Percentiles rank a stretch among this genome's conserved stretches.
Evolutionary conservation across 805 yeast genomes (phyloP).

Genomic region (Hanseniaspora singularis): DNA sequence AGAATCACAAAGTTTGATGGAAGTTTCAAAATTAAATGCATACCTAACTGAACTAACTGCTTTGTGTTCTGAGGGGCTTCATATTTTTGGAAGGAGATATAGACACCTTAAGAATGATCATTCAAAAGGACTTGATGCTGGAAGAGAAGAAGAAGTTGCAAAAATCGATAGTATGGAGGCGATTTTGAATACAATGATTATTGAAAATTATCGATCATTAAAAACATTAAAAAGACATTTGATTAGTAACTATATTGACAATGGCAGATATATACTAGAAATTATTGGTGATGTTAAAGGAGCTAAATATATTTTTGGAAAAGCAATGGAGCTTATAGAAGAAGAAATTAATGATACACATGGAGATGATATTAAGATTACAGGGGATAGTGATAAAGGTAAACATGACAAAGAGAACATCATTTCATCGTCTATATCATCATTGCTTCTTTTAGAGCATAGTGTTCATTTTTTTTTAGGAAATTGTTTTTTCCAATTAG

Average conservation of each 20-base stretch:
- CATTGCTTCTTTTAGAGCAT: constrained; percentile 1
- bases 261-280: constrained; percentile 59
- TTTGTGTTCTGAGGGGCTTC: too few relatives aligned
- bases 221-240: constrained; percentile 38
- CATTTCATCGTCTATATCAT: too few relatives aligned
- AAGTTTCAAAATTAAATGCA: constrained; percentile 38
- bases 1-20: constrained; percentile 38
- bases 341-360: background rate
- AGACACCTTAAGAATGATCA: too few relatives aligned
- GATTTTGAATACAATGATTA: constrained; percentile 54
- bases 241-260: constrained; percentile 37
- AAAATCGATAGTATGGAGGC: constrained; percentile 46
- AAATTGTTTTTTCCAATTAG: constrained; percentile 14
- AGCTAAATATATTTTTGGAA: constrained; percentile 40
- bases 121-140: too few relatives aligned
- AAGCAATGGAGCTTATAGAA: constrained; percentile 21
- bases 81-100: too few relatives aligned
- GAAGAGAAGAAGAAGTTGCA: too few relatives aligned
- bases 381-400: too few relatives aligned
- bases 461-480: constrained; percentile 10
- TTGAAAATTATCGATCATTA: constrained; percentile 41
- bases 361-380: background rate
- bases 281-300: constrained; percentile 37
- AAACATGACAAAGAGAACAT: constrained; percentile 22
- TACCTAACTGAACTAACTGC: too few relatives aligned